phyloP scores from a whole-genome alignment of 2,329 filamentous ascomycete species.

The Metarhizium rileyi region DNA sequence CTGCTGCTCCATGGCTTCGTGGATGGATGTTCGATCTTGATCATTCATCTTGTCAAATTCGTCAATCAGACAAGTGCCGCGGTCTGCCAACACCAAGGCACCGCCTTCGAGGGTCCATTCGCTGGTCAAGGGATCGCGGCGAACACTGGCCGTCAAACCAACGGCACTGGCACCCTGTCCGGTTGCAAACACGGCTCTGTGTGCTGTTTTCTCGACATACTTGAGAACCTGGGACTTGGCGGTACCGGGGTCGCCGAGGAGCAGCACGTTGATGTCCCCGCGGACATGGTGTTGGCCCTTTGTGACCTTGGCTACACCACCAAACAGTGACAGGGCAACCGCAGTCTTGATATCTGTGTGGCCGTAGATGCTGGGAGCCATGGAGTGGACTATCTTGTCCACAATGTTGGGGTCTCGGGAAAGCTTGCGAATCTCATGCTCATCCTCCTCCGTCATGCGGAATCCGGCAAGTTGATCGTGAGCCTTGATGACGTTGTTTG shows the following conservation, averaged over 20 bases:
- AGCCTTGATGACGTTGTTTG: constrained; percentile 93
- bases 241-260: constrained; percentile 93
- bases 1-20: constrained; percentile 99
- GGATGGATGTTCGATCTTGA: constrained; percentile 93
- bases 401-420: constrained; percentile 83
- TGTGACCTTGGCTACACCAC: constrained; percentile 86
- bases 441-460: constrained; percentile 88
- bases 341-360: constrained; percentile 97
- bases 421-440: constrained; percentile 80
- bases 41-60: constrained; percentile 99
- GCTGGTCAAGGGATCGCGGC: constrained; percentile 85
- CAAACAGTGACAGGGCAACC: constrained; percentile 86
- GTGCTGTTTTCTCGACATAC: constrained; percentile 94
- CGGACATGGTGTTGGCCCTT: constrained; percentile 82
- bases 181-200: constrained; percentile 93
- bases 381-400: constrained; percentile 85
- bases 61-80: constrained; percentile 91
- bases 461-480: constrained; percentile 97
- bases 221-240: constrained; percentile 97
- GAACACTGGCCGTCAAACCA: constrained; percentile 92
- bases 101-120: constrained; percentile 98
- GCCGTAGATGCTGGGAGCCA: constrained; percentile 95
- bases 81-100: constrained; percentile 87
- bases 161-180: constrained; percentile 96
- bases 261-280: constrained; percentile 94